Conservation (phyloP, 192 early-diverging fungal genomes). For the Endogone sp. region DNA sequence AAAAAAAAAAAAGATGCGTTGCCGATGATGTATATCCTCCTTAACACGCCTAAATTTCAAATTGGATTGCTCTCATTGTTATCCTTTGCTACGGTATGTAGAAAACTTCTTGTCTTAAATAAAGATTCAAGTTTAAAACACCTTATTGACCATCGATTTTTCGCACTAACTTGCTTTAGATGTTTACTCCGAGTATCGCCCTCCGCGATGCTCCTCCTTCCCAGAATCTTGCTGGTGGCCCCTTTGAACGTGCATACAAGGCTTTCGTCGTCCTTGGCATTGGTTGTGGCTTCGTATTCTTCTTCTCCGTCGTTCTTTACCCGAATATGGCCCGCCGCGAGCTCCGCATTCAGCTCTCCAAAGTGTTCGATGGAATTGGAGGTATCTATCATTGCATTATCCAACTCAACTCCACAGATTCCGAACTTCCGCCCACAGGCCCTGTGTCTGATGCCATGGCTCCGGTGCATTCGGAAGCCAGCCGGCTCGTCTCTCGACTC, state of each 20-base stretch:
- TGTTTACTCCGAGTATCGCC: not conserved
- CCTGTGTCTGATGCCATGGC: not conserved
- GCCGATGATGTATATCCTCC: not conserved
- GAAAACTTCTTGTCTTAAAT: not conserved
- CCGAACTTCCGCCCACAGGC: not conserved
- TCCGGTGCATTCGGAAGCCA: not conserved
- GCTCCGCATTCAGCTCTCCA: not conserved
- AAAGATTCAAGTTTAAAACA: not conserved
- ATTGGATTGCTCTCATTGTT: not conserved
- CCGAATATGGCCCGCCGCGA: conserved; percentile 5
- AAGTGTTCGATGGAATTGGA: not conserved
- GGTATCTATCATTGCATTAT: not conserved
- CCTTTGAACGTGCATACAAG: not conserved
- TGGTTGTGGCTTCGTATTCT: not conserved
- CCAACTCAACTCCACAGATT: not conserved
- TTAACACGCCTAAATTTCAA: not conserved
- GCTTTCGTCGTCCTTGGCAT: not conserved
- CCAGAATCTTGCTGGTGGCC: not conserved
- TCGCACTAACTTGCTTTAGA: not conserved
- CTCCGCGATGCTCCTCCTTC: not conserved
- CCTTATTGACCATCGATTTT: not conserved
- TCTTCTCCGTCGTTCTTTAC: conserved; percentile 1
- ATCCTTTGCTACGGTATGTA: not conserved
- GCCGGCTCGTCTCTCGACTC: not conserved
- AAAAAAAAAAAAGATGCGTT: too few species aligned